A percentile compares a stretch with the other conserved stretches of the same genome.
These are phyloP conservation scores for Quercus engelmannii DNA, from an alignment of 306 rosid genomes.

Conservation along the genomic window DNA sequence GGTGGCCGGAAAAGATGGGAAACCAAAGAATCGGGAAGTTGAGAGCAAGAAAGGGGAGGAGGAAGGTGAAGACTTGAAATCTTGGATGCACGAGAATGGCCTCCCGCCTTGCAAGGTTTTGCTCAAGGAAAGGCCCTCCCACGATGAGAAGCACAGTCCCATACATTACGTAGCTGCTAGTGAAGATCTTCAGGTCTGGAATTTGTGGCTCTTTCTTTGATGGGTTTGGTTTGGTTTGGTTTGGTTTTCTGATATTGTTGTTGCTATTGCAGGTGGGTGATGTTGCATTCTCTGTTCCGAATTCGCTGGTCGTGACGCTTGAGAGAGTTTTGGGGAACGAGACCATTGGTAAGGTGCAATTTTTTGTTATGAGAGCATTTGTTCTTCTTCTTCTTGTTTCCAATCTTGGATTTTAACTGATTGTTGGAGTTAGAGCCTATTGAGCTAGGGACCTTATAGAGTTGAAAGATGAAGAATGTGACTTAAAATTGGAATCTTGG, in stretches of 20 bases:
- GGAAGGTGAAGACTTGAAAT: constrained; percentile 61
- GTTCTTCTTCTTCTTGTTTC: not conserved
- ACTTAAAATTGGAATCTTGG: too few species aligned
- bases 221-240: constrained; percentile 10
- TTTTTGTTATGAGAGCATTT: not conserved
- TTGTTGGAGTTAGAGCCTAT: not conserved
- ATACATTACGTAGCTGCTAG: constrained; percentile 91
- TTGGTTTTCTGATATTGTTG: constrained; percentile 10
- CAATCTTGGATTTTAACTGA: not conserved
- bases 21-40: constrained; percentile 27
- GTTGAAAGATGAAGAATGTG: not conserved
- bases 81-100: constrained; percentile 89
- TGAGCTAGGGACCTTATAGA: not conserved
- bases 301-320: constrained; percentile 82
- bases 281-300: constrained; percentile 84
- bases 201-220: not conserved
- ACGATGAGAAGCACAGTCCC: constrained; percentile 47
- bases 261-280: constrained; percentile 65
- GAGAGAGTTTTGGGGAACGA: constrained; percentile 95
- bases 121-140: constrained; percentile 64
- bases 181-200: constrained; percentile 67
- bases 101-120: constrained; percentile 87
- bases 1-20: constrained; percentile 46
- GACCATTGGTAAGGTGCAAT: constrained; percentile 73
- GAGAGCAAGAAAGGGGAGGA: constrained; percentile 41